Conservation (phyloP, 371 early-diverging fungal genomes). For the Nematocida sp. region DNA sequence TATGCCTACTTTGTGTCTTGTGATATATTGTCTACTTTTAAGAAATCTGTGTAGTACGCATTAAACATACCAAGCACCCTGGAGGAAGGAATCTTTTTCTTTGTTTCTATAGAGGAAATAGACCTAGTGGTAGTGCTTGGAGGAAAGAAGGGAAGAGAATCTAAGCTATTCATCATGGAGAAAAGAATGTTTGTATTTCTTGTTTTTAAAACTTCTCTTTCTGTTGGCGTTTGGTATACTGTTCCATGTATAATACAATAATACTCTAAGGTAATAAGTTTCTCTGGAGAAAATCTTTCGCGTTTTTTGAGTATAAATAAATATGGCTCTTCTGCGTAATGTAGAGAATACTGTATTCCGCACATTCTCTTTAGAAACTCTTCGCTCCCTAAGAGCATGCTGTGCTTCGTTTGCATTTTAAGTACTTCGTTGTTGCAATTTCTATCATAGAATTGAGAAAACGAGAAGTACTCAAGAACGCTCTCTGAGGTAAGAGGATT, state of each 20-base stretch:
- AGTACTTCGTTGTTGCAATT: conserved; percentile 85
- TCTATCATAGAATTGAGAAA: conserved; percentile 88
- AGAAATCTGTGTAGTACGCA: conserved; percentile 30
- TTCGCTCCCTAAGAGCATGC: neutral
- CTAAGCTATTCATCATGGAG: conserved; percentile 37
- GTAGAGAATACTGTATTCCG: conserved; percentile 41
- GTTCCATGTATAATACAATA: conserved; percentile 52
- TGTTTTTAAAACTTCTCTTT: conserved; percentile 40
- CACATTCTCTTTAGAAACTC: conserved; percentile 29
- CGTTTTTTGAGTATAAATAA: conserved; percentile 50
- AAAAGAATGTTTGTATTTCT: conserved; percentile 48
- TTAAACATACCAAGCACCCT: conserved; percentile 32
- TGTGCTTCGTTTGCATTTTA: conserved; percentile 89
- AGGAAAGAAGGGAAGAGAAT: conserved; percentile 11
- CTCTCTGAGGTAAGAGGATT: conserved; percentile 69
- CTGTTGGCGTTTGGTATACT: conserved; percentile 53
- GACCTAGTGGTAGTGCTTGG: no score
- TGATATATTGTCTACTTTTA: neutral
- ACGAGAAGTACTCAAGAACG: conserved; percentile 84
- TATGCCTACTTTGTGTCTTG: no score
- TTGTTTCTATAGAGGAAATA: conserved; percentile 2
- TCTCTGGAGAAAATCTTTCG: conserved; percentile 33
- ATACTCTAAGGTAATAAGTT: conserved; percentile 38
- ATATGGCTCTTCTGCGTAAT: conserved; percentile 29
- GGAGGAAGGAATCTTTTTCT: neutral